Evolutionary conservation across 176 grass and related monocot species (phyloP).

Genomic region (Canna indica): DNA sequence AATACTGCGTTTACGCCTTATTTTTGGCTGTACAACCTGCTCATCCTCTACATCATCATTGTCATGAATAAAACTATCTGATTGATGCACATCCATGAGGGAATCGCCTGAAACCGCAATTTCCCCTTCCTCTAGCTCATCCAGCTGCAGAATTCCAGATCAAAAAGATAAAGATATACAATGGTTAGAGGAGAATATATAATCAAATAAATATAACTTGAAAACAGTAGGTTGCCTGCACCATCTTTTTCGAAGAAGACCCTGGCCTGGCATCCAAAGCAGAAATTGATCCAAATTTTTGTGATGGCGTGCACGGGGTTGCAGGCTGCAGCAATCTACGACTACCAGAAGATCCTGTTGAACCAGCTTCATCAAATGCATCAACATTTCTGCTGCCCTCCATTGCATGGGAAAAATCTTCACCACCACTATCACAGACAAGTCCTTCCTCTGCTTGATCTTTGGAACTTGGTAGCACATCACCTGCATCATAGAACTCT

Average conservation of each 20-base stretch:
- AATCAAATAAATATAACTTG: too few relatives aligned
- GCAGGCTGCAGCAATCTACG: conserved; percentile 46
- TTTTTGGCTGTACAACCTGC: conserved; percentile 73
- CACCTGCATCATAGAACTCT: conserved; percentile 45
- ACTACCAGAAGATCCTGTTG: conserved; percentile 81
- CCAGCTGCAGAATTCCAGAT: conserved; percentile 41
- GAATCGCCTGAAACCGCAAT: conserved; percentile 91
- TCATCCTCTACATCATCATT: conserved; percentile 83
- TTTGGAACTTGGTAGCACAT: conserved; percentile 48
- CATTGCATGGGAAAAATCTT: conserved; percentile 30
- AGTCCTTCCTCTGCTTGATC: conserved; percentile 4
- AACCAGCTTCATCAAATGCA: conserved; percentile 64
- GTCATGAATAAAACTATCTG: conserved; percentile 70
- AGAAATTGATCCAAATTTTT: conserved; percentile 21
- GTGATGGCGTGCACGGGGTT: conserved; percentile 6
- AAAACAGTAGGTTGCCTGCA: too few relatives aligned
- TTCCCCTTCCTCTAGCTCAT: conserved; percentile 96
- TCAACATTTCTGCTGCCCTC: conserved; percentile 27
- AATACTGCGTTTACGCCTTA: conserved; percentile 92
- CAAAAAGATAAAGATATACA: too few relatives aligned
- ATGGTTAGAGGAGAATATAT: too few relatives aligned
- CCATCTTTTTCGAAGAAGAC: conserved; percentile 53
- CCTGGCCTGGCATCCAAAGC: conserved; percentile 26
- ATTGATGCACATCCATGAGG: conserved; percentile 73
- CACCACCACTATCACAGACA: conserved; percentile 21